phyloP scores from a whole-genome alignment of 1,139 yeast species.

The Candida dubliniensis region DNA sequence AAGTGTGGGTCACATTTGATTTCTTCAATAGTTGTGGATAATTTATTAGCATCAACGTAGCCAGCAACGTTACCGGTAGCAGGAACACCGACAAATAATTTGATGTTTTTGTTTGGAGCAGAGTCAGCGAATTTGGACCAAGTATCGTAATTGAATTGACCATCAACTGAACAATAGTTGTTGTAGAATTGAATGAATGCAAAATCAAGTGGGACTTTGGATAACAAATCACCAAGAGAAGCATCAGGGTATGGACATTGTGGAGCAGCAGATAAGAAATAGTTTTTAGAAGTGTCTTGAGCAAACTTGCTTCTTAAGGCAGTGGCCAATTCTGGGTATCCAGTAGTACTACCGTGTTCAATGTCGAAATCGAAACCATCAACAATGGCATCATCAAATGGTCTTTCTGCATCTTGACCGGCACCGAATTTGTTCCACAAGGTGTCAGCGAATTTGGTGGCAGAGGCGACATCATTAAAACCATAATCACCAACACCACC shows the following conservation, averaged over 20 bases:
- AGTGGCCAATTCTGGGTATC: slow-evolving; percentile 61
- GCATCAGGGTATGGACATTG: slow-evolving; percentile 94
- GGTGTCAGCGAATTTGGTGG: slow-evolving; percentile 63
- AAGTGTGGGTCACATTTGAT: slow-evolving; percentile 50
- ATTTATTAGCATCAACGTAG: slow-evolving; percentile 12
- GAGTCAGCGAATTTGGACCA: slow-evolving; percentile 70
- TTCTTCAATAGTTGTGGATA: slow-evolving; percentile 23
- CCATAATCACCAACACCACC: slow-evolving; percentile 85
- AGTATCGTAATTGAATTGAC: slow-evolving; percentile 74
- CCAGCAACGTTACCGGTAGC: slow-evolving; percentile 13
- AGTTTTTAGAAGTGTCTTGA: slow-evolving; percentile 53
- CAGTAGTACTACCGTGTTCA: slow-evolving; percentile 48
- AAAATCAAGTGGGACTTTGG: slow-evolving; percentile 68
- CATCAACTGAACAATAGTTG: slow-evolving; percentile 68
- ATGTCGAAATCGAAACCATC: slow-evolving; percentile 47
- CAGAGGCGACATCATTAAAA: slow-evolving; percentile 59
- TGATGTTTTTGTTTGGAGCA: slow-evolving; percentile 37
- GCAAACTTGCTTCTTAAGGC: slow-evolving; percentile 60
- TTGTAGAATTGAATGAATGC: slow-evolving; percentile 93
- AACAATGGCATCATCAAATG: slow-evolving; percentile 56
- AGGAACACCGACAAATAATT: slow-evolving; percentile 19
- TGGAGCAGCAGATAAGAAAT: slow-evolving; percentile 88
- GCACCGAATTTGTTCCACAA: slow-evolving; percentile 86
- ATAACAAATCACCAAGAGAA: slow-evolving; percentile 66
- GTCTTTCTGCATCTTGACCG: slow-evolving; percentile 62